These are phyloP conservation scores for Sugiyamaella americana DNA, from an alignment of 805 yeast genomes.

Conservation along the genomic window DNA sequence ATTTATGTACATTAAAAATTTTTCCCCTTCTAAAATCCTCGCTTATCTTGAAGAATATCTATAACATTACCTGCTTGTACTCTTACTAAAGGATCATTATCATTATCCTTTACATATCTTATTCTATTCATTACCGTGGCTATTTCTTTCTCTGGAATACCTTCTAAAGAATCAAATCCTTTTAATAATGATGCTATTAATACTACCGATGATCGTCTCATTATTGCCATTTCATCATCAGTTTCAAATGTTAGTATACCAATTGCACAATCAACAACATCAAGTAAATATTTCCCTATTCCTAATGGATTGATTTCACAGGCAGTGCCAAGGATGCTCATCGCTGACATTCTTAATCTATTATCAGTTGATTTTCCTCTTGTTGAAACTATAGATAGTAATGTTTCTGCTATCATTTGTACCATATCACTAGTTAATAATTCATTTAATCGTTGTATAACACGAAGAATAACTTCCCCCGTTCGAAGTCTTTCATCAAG, in stretches of 20 bases:
- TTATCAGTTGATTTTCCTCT: slow-evolving; percentile 37
- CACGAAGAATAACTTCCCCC: slow-evolving; percentile 74
- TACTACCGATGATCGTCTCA: slow-evolving; percentile 73
- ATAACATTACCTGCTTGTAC: slow-evolving; percentile 24
- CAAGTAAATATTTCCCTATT: slow-evolving; percentile 40
- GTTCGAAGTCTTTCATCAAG: slow-evolving; percentile 68
- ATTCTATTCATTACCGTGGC: slow-evolving; percentile 18
- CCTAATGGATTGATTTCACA: slow-evolving; percentile 56
- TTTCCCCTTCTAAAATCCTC: no score
- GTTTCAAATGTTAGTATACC: slow-evolving; percentile 66
- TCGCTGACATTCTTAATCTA: slow-evolving; percentile 73
- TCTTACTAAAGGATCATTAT: slow-evolving; percentile 30
- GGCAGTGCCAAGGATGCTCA: slow-evolving; percentile 74
- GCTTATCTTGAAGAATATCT: slow-evolving; percentile 7
- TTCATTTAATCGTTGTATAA: slow-evolving; percentile 45
- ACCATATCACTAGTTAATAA: slow-evolving; percentile 44
- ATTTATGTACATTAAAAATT: not conserved
- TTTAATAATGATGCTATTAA: slow-evolving; percentile 38
- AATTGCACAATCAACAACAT: slow-evolving; percentile 66
- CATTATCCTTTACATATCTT: slow-evolving; percentile 21
- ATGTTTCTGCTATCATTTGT: slow-evolving; percentile 37
- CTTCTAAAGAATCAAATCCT: slow-evolving; percentile 25
- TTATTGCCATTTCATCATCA: slow-evolving; percentile 38
- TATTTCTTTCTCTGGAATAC: slow-evolving; percentile 27
- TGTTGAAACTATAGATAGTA: slow-evolving; percentile 31